A percentile compares a stretch with the other conserved stretches of the same genome.
Evolutionary conservation across 1,139 yeast genomes (phyloP).

Genomic region (Pichia sp.): DNA sequence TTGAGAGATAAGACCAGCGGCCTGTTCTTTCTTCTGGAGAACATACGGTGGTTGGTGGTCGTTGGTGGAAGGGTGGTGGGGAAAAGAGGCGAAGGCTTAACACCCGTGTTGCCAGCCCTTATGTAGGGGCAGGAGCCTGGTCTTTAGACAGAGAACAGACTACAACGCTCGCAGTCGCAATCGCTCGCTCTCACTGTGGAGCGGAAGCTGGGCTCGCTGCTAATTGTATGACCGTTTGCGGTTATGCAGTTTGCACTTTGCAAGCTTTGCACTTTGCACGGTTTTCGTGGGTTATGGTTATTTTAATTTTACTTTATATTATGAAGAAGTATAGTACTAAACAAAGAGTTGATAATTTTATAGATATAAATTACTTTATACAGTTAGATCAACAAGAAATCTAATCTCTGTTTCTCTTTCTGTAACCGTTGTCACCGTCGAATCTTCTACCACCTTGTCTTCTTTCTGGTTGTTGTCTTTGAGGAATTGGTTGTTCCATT

Average conservation of each 20-base stretch:
- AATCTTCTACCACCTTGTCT: conserved; percentile 41
- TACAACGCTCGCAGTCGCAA: no score
- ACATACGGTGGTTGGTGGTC: conserved; percentile 5
- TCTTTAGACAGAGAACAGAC: no score
- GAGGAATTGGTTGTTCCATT: conserved; percentile 92
- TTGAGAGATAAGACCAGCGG: conserved; percentile 24
- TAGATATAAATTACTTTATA: conserved; percentile 2
- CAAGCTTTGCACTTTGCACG: neutral
- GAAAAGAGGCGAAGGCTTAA: no score
- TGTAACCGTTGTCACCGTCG: conserved; percentile 39
- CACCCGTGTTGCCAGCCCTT: no score
- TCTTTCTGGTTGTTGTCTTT: conserved; percentile 65
- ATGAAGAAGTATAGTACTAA: conserved; percentile 9
- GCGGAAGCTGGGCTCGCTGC: no score
- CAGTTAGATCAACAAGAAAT: conserved; percentile 6
- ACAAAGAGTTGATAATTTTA: conserved; percentile 3
- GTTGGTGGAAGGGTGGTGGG: no score
- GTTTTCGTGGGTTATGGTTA: neutral
- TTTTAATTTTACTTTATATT: conserved; percentile 7
- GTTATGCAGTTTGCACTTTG: no score
- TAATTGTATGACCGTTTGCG: no score
- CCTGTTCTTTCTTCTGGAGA: conserved; percentile 27
- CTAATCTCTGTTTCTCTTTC: conserved; percentile 40
- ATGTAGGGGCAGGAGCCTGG: no score
- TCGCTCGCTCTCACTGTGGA: no score